Evolutionary conservation across 148 eudicot genomes (phyloP).

Genomic region (Fagopyrum esculentum): DNA sequence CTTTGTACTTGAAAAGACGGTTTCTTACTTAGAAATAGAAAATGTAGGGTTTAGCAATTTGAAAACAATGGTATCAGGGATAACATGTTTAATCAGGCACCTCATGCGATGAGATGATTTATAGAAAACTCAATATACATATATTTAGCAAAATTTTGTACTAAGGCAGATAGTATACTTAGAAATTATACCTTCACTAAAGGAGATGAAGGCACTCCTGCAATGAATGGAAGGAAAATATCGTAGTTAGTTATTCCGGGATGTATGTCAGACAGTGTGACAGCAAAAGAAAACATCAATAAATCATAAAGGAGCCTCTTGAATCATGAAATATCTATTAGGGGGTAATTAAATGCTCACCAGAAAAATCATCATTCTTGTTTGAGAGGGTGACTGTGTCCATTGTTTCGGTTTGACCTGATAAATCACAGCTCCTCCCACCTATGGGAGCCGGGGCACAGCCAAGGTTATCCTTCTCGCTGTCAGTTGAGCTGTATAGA

Average conservation of each 20-base stretch:
- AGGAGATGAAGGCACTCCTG: slow-evolving; percentile 44
- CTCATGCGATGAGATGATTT: not conserved
- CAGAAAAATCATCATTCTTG: slow-evolving; percentile 25
- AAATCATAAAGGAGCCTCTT: not conserved
- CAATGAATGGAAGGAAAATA: slow-evolving; percentile 14
- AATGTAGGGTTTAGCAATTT: not conserved
- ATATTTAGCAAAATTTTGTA: not conserved
- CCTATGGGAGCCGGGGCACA: slow-evolving; percentile 26
- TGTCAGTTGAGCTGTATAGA: slow-evolving; percentile 40
- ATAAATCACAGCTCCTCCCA: slow-evolving; percentile 44
- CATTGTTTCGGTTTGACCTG: slow-evolving; percentile 56
- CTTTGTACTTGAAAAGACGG: not conserved
- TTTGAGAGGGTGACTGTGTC: slow-evolving; percentile 32
- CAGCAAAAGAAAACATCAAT: not conserved
- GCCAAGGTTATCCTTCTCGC: slow-evolving; percentile 33
- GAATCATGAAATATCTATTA: not conserved
- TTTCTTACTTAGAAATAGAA: not conserved
- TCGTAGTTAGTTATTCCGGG: not conserved
- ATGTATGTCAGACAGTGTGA: not conserved
- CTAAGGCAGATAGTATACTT: not conserved
- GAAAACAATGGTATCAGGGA: not conserved
- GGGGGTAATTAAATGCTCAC: slow-evolving; percentile 20
- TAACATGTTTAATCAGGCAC: not conserved
- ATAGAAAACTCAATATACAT: not conserved
- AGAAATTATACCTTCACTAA: slow-evolving; percentile 41